Base-by-base conservation (phyloP, 805 yeast species). In the Hanseniaspora hatyaiensis region DNA sequence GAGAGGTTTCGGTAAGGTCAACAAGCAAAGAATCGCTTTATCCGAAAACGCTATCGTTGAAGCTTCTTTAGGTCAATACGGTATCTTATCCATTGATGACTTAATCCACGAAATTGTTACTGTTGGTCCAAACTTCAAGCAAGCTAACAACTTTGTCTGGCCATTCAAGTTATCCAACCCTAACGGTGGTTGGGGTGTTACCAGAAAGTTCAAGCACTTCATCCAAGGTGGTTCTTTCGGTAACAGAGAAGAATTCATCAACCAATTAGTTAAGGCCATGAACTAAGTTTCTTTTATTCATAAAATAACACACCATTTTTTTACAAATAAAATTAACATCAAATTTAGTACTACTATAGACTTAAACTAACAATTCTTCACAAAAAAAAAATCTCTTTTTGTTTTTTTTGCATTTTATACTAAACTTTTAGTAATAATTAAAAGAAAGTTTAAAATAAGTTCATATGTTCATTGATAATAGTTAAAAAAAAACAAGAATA, bases 161-260 rank as follows among this genome's bases (percentile, higher is more conserved):
- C 95, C 95, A 75, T 86, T 86, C 89, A 79, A 83, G 77, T 79
- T 86, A 70, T 84, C 95, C 63, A 84, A 82, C 81, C 95, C 95
- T 73, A 77, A 78, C 71, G 95, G 95, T 74, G 95, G 95, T 72
- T 86, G 94, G 95, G 89, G 94, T 77, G 83, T 83, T 60, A 75
- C 80, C 72, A 86, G 95, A 81, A 86, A 86, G 79, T 86, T 86
- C 94, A 79, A 79, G 76, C 95, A 86, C 76, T 86, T 82, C 69
- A 82, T 86, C 78, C 94, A 84, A 76, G 95, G 95, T 78, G 95
- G 95, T 82, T 81, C 92, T 77, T 79, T 86, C 72, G 95, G 95
- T 82, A 86, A 86, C 94, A 83, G 95, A 75, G 95, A 86, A 77
- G 80, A 84, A 66, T 82, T 76, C 84, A 86, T 86, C 74, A 86